These are phyloP conservation scores for Evernia prunastri DNA, from an alignment of 495 filamentous ascomycete species.

Conservation along the genomic window DNA sequence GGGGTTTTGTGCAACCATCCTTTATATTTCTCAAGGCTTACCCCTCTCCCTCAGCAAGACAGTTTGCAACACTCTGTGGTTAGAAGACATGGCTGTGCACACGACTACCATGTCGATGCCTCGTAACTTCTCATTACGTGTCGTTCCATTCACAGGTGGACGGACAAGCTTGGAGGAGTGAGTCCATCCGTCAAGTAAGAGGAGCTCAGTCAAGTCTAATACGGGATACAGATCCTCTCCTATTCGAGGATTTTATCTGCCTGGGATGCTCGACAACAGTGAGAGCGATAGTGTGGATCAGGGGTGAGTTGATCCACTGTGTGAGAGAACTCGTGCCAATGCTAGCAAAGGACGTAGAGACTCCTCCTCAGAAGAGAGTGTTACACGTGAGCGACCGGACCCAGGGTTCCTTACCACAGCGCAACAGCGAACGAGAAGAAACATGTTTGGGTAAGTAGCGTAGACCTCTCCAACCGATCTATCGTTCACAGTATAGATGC, in stretches of 20 bases:
- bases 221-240: neutral
- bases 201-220: neutral
- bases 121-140: neutral
- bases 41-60: neutral
- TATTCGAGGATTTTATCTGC: neutral
- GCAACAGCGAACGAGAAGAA: neutral
- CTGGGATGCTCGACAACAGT: neutral
- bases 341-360: no score
- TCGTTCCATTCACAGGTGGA: neutral
- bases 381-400: neutral
- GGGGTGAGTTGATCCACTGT: neutral
- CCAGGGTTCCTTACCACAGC: neutral
- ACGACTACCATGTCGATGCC: neutral
- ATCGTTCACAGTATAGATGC: neutral
- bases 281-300: neutral
- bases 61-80: neutral
- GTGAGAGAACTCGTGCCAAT: no score
- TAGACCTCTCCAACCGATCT: neutral
- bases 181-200: neutral
- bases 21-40: neutral
- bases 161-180: neutral
- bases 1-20: conserved; percentile 1
- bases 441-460: neutral
- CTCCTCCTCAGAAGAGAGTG: neutral
- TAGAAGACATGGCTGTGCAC: neutral